Base-by-base conservation (phyloP, 179 eudicot genomes). In the Beta corolliflora region DNA sequence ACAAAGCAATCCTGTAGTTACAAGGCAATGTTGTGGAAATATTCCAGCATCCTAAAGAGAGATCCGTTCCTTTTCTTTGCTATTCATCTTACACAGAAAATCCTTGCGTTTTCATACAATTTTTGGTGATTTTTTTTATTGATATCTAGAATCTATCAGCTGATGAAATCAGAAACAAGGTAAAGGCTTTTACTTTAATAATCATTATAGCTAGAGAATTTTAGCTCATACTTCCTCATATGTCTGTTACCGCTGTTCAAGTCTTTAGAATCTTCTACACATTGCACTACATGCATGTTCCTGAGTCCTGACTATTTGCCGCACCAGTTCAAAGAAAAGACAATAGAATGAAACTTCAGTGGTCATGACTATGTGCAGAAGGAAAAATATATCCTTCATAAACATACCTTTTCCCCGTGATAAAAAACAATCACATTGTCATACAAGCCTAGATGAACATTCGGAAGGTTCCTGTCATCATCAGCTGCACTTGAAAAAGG, bases 351-450 rank as follows among this genome's bases (percentile, higher is more conserved):
- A 31, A 64, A 50, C 50, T 25, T 41, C 1, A 4, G 78, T 18
- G 21, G 82, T 16, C 70, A 64, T 58, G 70, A 29, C 13, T 53
- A 56, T 8, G 71, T 16, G 71, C 25, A 59, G 48, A 48, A 54
- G 36, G 6, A 63, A 59, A 68, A 68, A 13, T 52, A 75, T 53
- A 14, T 45, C 31, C 61, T 75, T 46, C 74, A n/a, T 12, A 82
- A 46, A 54, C 46, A 50, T 90, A 92, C 98, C 98, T 95, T 95
- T 80, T 95, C 92, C 60, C 93, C 97, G 77, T 94, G 93, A 90
- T 95, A 97, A 79, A 95, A 95, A 73, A 95, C 94, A 64, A 95
- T 89, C 36, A 95, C 94, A 66, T 95, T 93, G 31, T 93, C 94
- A 69, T 95, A 95, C 66, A 95, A 87, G 71, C 98, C 98, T 79